Evolutionary conservation across 352 stramenopile species (phyloP).

Genomic region (Blastocystis sp.): DNA sequence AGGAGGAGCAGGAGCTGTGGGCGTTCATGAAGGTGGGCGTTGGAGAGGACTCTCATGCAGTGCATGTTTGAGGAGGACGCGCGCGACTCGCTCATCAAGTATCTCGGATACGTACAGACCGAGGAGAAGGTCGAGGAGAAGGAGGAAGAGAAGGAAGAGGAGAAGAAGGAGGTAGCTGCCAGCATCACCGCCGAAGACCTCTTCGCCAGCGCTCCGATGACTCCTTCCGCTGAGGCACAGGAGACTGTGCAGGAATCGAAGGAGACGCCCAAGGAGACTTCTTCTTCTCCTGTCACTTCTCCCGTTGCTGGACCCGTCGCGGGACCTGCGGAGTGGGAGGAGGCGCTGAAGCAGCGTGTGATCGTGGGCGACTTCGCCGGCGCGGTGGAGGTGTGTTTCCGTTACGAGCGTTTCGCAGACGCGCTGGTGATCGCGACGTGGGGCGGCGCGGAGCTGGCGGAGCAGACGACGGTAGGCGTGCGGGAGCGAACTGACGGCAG

Average conservation of each 20-base stretch:
- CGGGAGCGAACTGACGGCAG: constrained; percentile 70
- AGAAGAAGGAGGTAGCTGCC: neutral
- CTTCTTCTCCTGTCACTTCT: too few species aligned
- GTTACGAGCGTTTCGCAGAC: constrained; percentile 85
- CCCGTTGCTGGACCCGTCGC: too few species aligned
- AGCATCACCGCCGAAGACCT: constrained; percentile 23
- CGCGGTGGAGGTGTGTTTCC: constrained; percentile 87
- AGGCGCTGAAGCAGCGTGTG: constrained; percentile 81
- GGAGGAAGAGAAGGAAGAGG: neutral
- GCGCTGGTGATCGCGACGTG: constrained; percentile 81
- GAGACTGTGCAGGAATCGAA: neutral
- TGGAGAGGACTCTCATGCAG: neutral
- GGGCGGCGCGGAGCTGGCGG: constrained; percentile 83
- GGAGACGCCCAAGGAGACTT: neutral
- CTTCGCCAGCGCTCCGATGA: neutral
- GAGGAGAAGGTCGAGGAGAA: neutral
- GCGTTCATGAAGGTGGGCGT: constrained; percentile 76
- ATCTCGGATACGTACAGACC: constrained; percentile 48
- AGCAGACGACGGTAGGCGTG: constrained; percentile 85
- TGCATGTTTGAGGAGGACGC: constrained; percentile 60
- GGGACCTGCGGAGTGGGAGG: constrained; percentile 72
- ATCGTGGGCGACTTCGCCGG: constrained; percentile 93
- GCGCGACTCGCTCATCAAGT: constrained; percentile 56
- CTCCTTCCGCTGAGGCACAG: neutral
- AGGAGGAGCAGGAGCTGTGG: constrained; percentile 72